Conservation (phyloP, 768 basidiomycete genomes). For the Pleurotus platypus region DNA sequence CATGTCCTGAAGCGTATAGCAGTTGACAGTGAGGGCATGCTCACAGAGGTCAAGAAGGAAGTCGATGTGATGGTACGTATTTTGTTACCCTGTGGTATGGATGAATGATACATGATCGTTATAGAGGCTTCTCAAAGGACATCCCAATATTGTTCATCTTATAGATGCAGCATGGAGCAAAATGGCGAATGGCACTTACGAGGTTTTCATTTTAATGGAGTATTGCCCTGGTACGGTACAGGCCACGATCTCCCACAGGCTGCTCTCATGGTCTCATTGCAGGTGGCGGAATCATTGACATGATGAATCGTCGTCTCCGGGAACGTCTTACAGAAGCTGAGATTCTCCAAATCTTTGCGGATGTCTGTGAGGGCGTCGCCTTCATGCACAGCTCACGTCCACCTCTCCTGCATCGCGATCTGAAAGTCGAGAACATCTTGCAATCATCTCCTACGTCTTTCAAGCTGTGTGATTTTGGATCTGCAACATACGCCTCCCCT, state of each 20-base stretch:
- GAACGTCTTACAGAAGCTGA: slow-evolving; percentile 94
- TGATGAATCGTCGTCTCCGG: slow-evolving; percentile 96
- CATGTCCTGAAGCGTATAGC: slow-evolving; percentile 98
- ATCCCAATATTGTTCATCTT: slow-evolving; percentile 93
- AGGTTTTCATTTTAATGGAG: slow-evolving; percentile 99
- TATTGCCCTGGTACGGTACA: slow-evolving; percentile 75
- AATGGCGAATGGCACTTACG: slow-evolving; percentile 79
- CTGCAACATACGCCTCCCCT: slow-evolving; percentile 69
- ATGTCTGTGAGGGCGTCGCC: slow-evolving; percentile 95
- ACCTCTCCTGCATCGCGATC: slow-evolving; percentile 90
- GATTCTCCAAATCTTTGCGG: slow-evolving; percentile 96
- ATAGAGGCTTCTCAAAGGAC: slow-evolving; percentile 86
- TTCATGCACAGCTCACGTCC: slow-evolving; percentile 94
- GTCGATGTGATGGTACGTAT: slow-evolving; percentile 93
- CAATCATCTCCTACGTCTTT: slow-evolving; percentile 80
- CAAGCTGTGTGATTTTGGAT: slow-evolving; percentile 98
- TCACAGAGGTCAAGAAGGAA: slow-evolving; percentile 93
- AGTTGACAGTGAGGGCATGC: slow-evolving; percentile 84
- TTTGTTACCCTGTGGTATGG: slow-evolving; percentile 4
- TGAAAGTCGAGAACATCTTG: slow-evolving; percentile 98
- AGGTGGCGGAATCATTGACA: slow-evolving; percentile 99
- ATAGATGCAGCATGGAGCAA: slow-evolving; percentile 93
- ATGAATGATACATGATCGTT: slow-evolving; percentile 16
- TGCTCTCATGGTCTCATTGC: slow-evolving; percentile 12
- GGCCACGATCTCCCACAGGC: slow-evolving; percentile 7